Percentiles rank a stretch among this genome's conserved stretches.
These are phyloP conservation scores for Golubevia sp. DNA, from an alignment of 1,284 basidiomycete genomes.

Conservation along the genomic window DNA sequence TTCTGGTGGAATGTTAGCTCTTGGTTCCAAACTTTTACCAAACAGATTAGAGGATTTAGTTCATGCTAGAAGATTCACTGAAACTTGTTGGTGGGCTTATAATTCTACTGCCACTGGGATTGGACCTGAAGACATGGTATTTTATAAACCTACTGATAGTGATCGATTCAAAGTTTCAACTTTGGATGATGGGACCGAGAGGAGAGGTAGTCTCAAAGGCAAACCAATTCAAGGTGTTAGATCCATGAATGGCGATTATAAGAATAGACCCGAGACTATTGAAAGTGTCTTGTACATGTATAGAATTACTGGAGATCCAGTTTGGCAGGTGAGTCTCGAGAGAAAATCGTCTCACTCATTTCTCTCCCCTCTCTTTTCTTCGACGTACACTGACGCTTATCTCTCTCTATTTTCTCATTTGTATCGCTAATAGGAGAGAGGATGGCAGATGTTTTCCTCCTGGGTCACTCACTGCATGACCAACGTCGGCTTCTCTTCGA, in stretches of 20 bases:
- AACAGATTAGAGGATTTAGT: slow-evolving; percentile 30
- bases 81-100: slow-evolving; percentile 60
- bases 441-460: slow-evolving; percentile 61
- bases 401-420: not conserved
- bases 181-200: slow-evolving; percentile 28
- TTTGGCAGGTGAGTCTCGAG: no score
- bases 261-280: slow-evolving; percentile 58
- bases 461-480: slow-evolving; percentile 59
- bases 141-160: slow-evolving; percentile 19
- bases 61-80: slow-evolving; percentile 37
- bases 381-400: not conserved
- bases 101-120: slow-evolving; percentile 52
- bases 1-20: slow-evolving; percentile 49
- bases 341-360: not conserved
- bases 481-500: slow-evolving; percentile 35
- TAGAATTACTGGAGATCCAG: slow-evolving; percentile 52
- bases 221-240: slow-evolving; percentile 40
- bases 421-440: slow-evolving; percentile 45
- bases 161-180: not conserved
- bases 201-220: slow-evolving; percentile 36
- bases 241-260: slow-evolving; percentile 21
- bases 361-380: not conserved
- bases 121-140: slow-evolving; percentile 50
- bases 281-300: slow-evolving; percentile 61
- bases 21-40: slow-evolving; percentile 39